A percentile compares a stretch with the other conserved stretches of the same genome.
phyloP scores from a whole-genome alignment of 208 protist species.

The Kentomonas sorsogonicus region DNA sequence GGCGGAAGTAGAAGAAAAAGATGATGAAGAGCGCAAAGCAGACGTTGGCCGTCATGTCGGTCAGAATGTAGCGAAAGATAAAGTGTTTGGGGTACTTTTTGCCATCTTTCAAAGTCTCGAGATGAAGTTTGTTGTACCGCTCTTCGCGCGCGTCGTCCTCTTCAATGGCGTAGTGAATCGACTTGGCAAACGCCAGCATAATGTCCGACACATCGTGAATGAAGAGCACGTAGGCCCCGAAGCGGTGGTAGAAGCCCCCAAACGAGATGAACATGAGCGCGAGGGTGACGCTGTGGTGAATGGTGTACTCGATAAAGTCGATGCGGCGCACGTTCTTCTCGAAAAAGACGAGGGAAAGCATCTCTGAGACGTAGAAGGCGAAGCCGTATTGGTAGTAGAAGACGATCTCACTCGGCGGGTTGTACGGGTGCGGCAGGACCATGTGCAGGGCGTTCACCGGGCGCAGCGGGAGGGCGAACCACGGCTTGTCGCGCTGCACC shows the following conservation, averaged over 20 bases:
- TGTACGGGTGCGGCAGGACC: conserved; percentile 54
- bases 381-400: conserved; percentile 66
- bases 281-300: conserved; percentile 62
- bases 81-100: conserved; percentile 3
- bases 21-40: conserved; percentile 44
- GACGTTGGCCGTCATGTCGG: conserved; percentile 23
- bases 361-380: conserved; percentile 63
- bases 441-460: conserved; percentile 23
- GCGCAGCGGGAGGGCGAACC: conserved; percentile 46
- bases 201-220: conserved; percentile 74
- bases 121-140: conserved; percentile 20
- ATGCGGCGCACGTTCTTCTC: conserved; percentile 47
- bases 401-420: conserved; percentile 26
- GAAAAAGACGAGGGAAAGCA: conserved; percentile 42
- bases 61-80: conserved; percentile 29
- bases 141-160: conserved; percentile 21
- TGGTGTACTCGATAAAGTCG: conserved; percentile 62
- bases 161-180: conserved; percentile 47
- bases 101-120: no score
- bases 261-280: conserved; percentile 52
- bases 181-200: conserved; percentile 52
- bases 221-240: conserved; percentile 66
- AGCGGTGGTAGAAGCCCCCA: conserved; percentile 52
- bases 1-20: conserved; percentile 57
- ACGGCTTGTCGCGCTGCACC: conserved; percentile 49